phyloP scores from a whole-genome alignment of 495 filamentous ascomycete genomes.

The Penicillium antarcticum region DNA sequence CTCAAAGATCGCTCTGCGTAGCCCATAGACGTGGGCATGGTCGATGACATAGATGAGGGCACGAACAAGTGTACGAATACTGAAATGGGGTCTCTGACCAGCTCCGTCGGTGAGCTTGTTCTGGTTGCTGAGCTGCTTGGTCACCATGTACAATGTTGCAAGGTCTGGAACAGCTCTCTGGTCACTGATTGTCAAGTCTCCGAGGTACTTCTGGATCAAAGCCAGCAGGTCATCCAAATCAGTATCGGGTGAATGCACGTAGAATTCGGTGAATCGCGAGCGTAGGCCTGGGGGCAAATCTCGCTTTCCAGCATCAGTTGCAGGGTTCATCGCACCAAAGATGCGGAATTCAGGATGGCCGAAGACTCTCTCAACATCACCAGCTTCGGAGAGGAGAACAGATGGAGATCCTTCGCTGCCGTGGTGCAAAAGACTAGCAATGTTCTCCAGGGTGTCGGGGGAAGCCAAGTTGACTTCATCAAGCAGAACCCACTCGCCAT shows the following conservation, averaged over 20 bases:
- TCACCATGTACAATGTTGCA: constrained; percentile 79
- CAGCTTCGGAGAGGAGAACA: constrained; percentile 86
- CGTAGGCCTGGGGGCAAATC: constrained; percentile 82
- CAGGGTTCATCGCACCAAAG: constrained; percentile 98
- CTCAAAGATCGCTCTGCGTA: constrained; percentile 85
- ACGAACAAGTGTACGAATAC: constrained; percentile 89
- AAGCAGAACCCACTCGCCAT: constrained; percentile 96
- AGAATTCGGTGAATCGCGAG: constrained; percentile 90
- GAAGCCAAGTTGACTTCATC: constrained; percentile 98
- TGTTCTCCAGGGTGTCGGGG: constrained; percentile 88
- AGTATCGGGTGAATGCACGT: constrained; percentile 82
- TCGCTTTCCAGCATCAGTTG: constrained; percentile 93
- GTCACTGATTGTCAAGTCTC: constrained; percentile 60
- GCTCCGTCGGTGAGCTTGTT: constrained; percentile 90
- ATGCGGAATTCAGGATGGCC: constrained; percentile 93
- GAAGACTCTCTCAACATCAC: constrained; percentile 80
- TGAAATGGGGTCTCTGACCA: constrained; percentile 92
- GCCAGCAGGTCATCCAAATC: constrained; percentile 77
- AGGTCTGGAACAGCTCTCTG: constrained; percentile 69
- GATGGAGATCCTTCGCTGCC: constrained; percentile 66
- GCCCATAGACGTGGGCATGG: constrained; percentile 79
- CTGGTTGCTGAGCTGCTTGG: constrained; percentile 73
- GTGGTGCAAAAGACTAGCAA: constrained; percentile 77
- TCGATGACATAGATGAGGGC: constrained; percentile 82
- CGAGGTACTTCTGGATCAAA: constrained; percentile 84